phyloP scores from a whole-genome alignment of 306 rosid genomes.

The Biancaea sappan region DNA sequence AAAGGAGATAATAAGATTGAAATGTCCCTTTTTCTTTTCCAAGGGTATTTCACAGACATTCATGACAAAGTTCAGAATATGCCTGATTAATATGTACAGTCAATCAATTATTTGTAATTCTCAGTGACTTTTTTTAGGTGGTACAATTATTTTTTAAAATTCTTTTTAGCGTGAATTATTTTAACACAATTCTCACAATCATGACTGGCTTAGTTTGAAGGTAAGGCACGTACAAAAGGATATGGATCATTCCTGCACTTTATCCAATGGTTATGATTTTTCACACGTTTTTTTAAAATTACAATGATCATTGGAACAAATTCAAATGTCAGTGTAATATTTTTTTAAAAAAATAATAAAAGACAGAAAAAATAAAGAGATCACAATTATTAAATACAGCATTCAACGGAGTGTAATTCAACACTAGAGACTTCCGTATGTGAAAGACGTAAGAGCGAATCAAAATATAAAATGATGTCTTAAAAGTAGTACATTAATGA shows the following conservation, averaged over 20 bases:
- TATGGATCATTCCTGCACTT: no score
- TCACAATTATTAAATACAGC: no score
- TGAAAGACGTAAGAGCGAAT: no score
- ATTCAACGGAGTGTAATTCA: no score
- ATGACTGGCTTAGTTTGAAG: constrained; percentile 34
- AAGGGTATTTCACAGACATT: neutral
- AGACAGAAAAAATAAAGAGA: no score
- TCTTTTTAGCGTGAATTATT: neutral
- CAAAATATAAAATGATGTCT: constrained; percentile 19
- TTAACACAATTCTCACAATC: constrained; percentile 33
- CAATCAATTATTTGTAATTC: constrained; percentile 25
- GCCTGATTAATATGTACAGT: neutral
- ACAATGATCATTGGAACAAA: no score
- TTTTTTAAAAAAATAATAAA: no score
- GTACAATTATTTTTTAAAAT: no score
- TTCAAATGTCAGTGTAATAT: no score
- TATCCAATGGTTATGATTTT: no score
- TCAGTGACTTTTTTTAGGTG: neutral
- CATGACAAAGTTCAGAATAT: constrained; percentile 1
- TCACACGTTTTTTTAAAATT: no score
- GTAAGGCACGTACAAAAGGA: constrained; percentile 29
- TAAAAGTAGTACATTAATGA: neutral
- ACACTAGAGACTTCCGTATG: no score
- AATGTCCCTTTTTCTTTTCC: neutral
- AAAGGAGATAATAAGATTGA: neutral